These are phyloP conservation scores for Aspergillus ochraceus DNA, from an alignment of 2,329 filamentous ascomycete genomes.

Conservation along the genomic window DNA sequence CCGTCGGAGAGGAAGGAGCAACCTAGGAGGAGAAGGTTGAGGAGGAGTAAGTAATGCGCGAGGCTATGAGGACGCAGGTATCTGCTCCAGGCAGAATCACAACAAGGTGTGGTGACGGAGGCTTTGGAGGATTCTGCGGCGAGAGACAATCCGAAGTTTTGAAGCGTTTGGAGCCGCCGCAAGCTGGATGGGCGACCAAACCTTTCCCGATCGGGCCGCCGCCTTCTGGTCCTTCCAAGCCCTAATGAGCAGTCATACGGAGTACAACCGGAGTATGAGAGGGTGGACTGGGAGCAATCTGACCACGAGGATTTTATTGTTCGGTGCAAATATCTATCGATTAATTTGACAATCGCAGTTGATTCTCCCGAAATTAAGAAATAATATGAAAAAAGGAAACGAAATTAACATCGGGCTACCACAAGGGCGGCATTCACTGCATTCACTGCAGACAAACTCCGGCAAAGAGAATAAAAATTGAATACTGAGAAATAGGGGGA, in stretches of 20 bases:
- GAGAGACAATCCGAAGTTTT: constrained; percentile 32
- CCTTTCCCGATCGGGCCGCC: constrained; percentile 27
- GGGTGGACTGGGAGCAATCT: not conserved
- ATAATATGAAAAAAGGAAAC: not conserved
- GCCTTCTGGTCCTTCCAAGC: constrained; percentile 12
- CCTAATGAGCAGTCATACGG: constrained; percentile 9
- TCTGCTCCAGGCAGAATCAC: constrained; percentile 43
- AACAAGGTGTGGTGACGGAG: constrained; percentile 19
- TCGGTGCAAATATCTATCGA: no score
- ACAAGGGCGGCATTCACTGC: no score
- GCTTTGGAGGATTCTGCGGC: constrained; percentile 15
- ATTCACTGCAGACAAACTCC: no score
- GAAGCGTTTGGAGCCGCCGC: constrained; percentile 27
- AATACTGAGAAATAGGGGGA: no score
- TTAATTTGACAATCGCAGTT: no score
- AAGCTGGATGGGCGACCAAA: constrained; percentile 14
- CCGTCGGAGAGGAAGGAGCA: constrained; percentile 28
- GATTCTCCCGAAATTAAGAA: not conserved
- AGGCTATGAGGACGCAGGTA: constrained; percentile 7
- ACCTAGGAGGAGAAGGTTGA: constrained; percentile 16
- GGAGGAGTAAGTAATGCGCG: constrained; percentile 14
- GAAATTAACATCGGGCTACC: no score
- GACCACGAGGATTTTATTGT: not conserved
- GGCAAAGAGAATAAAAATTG: no score
- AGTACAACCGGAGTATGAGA: no score